Conservation (phyloP, 345 rosid genomes). For the Cochlearia excelsa region DNA sequence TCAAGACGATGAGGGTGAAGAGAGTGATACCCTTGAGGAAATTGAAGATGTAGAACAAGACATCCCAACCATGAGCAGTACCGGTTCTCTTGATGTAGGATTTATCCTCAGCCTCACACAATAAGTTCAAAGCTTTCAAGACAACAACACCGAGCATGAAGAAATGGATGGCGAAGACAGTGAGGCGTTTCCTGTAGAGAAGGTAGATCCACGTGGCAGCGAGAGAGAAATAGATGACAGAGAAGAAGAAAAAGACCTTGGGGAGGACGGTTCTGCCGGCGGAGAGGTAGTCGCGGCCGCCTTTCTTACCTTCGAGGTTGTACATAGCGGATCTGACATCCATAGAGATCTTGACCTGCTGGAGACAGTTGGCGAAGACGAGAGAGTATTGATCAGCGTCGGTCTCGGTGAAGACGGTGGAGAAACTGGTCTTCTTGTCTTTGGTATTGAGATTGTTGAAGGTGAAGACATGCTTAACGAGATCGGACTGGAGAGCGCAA, state of each 20-base stretch:
- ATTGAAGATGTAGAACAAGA: constrained; percentile 85
- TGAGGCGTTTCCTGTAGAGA: constrained; percentile 66
- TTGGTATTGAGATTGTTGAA: constrained; percentile 57
- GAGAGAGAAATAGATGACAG: constrained; percentile 56
- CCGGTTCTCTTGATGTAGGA: constrained; percentile 84
- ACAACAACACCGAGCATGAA: constrained; percentile 87
- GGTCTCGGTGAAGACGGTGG: constrained; percentile 26
- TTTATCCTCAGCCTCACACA: constrained; percentile 92
- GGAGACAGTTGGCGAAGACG: constrained; percentile 82
- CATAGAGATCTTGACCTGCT: constrained; percentile 63
- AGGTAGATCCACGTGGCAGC: constrained; percentile 74
- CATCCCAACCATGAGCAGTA: constrained; percentile 97
- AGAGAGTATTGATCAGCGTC: constrained; percentile 82
- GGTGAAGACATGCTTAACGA: constrained; percentile 57
- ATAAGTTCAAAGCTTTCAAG: constrained; percentile 62
- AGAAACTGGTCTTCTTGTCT: constrained; percentile 27
- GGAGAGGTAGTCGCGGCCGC: constrained; percentile 73
- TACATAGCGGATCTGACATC: constrained; percentile 79
- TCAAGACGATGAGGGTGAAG: constrained; percentile 87
- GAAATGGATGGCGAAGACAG: constrained; percentile 76
- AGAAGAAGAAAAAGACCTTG: constrained; percentile 69
- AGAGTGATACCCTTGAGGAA: constrained; percentile 86
- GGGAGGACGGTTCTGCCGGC: constrained; percentile 82
- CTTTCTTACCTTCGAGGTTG: constrained; percentile 63
- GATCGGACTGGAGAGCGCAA: constrained; percentile 69